Conservation (phyloP, 768 basidiomycete genomes). For the Mycena chlorophos region DNA sequence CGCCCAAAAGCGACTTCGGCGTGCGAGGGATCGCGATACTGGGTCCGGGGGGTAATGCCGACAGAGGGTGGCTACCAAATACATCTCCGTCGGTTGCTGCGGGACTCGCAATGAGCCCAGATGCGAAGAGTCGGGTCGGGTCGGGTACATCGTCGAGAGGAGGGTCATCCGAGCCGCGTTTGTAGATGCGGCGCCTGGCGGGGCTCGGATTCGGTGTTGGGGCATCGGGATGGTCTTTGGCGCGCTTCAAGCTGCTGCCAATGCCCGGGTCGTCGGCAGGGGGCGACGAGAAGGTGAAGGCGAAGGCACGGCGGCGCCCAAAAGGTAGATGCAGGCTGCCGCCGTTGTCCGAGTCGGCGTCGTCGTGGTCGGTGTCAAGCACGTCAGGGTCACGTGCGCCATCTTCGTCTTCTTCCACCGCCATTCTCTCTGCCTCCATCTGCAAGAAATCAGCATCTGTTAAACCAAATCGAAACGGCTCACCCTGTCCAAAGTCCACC, state of each 20-base stretch:
- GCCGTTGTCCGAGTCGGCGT: too few relatives aligned
- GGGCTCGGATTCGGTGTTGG: background rate
- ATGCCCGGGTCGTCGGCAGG: background rate
- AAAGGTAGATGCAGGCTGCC: too few relatives aligned
- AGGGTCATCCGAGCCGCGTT: background rate
- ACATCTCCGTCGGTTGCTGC: background rate
- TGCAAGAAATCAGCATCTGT: background rate
- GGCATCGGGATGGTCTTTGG: background rate
- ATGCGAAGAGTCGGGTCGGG: background rate
- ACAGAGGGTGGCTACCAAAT: background rate
- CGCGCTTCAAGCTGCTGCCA: background rate
- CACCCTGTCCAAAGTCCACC: slow-evolving; percentile 4
- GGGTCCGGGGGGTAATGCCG: too few relatives aligned
- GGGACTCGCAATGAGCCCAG: background rate
- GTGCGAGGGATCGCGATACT: too few relatives aligned
- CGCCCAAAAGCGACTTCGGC: background rate
- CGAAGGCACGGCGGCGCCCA: too few relatives aligned
- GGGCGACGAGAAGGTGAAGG: too few relatives aligned
- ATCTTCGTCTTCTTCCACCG: background rate
- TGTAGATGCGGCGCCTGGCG: background rate
- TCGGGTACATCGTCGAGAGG: background rate
- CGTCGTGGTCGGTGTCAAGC: too few relatives aligned
- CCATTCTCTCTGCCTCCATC: background rate
- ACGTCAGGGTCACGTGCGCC: background rate
- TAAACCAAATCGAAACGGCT: background rate